Evolutionary conservation across 1,139 yeast species (phyloP).

Genomic region (Spathaspora jeffriesii): DNA sequence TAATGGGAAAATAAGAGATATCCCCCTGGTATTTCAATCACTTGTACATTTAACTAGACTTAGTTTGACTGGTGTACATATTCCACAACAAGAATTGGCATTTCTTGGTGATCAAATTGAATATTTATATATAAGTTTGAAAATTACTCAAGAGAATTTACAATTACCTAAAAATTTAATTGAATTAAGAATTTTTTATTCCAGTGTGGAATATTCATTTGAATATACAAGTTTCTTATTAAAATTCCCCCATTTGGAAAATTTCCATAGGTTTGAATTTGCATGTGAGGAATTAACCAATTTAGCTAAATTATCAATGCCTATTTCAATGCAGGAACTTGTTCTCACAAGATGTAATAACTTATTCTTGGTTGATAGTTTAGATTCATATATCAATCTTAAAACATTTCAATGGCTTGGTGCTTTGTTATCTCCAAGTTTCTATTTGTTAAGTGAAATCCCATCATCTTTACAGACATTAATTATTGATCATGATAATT

Average conservation of each 20-base stretch:
- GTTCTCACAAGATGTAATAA: conserved; percentile 4
- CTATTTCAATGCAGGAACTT: conserved; percentile 5
- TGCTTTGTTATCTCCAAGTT: conserved; percentile 8
- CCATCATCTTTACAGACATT: conserved; percentile 6
- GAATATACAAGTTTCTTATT: conserved; percentile 2
- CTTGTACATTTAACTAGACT: conserved; percentile 2
- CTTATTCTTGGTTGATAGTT: conserved; percentile 3
- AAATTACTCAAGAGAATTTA: not conserved
- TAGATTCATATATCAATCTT: conserved; percentile 6
- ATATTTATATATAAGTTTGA: conserved; percentile 5
- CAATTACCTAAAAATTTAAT: conserved; percentile 3
- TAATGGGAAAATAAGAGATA: conserved; percentile 4
- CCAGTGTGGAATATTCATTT: not conserved
- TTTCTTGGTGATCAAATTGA: conserved; percentile 4
- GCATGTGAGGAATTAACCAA: conserved; percentile 4
- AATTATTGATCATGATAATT: conserved; percentile 7
- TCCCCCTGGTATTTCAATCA: conserved; percentile 1
- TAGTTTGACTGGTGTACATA: conserved; percentile 2
- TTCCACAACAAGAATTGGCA: conserved; percentile 4
- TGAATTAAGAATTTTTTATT: conserved; percentile 5
- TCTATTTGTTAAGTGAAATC: conserved; percentile 3
- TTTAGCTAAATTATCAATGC: conserved; percentile 6
- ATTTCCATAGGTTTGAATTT: conserved; percentile 2
- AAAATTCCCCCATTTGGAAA: not conserved
- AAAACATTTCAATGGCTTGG: conserved; percentile 6